Conservation (phyloP, 176 grass and related monocot species). For the Oryza punctata region DNA sequence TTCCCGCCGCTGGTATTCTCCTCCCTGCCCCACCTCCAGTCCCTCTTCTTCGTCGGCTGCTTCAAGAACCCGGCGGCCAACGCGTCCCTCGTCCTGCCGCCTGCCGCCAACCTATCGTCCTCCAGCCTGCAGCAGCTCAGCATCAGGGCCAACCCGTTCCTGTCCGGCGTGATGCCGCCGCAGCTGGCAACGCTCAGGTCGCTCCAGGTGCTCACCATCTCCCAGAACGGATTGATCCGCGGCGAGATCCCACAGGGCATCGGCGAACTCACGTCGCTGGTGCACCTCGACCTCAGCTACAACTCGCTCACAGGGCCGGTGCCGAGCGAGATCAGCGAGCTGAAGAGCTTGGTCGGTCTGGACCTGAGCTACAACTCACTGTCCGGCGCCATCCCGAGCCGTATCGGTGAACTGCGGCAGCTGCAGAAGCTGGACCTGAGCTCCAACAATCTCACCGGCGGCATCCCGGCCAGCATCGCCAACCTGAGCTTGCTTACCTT, state of each 20-base stretch:
- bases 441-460: slow-evolving; percentile 71
- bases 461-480: slow-evolving; percentile 50
- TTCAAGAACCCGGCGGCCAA: slow-evolving; percentile 54
- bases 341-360: slow-evolving; percentile 58
- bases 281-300: slow-evolving; percentile 95
- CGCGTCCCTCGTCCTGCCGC: slow-evolving; percentile 51
- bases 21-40: slow-evolving; percentile 60
- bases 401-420: slow-evolving; percentile 65
- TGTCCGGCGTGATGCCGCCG: slow-evolving; percentile 62
- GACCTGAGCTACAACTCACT: slow-evolving; percentile 93
- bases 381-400: slow-evolving; percentile 58
- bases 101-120: slow-evolving; percentile 51
- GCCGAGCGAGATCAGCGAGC: slow-evolving; percentile 50
- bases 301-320: slow-evolving; percentile 65
- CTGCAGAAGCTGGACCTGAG: slow-evolving; percentile 96
- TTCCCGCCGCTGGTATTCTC: slow-evolving; percentile 67
- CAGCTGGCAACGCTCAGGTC: slow-evolving; percentile 54
- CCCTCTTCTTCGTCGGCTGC: slow-evolving; percentile 89
- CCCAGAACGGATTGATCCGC: slow-evolving; percentile 68
- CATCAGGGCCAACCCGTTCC: slow-evolving; percentile 65
- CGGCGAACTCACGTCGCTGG: slow-evolving; percentile 54
- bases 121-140: slow-evolving; percentile 80
- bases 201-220: slow-evolving; percentile 83
- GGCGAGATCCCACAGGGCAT: slow-evolving; percentile 69
- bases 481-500: slow-evolving; percentile 70